Base-by-base conservation (phyloP, 805 yeast genomes). In the Naumovozyma baii region DNA sequence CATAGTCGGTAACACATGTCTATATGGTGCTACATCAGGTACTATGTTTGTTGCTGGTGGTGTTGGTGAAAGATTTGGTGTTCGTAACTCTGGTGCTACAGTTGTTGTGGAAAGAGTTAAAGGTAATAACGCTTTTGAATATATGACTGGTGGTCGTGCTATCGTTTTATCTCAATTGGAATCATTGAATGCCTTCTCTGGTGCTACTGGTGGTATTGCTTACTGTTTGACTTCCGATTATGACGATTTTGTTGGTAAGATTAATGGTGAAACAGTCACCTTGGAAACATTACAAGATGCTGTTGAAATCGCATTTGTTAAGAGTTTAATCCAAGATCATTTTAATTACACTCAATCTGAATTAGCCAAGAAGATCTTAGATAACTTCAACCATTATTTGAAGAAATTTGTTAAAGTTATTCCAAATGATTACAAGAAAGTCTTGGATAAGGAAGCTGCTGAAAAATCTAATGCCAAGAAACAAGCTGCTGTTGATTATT, bases 181-280 rank as follows among this genome's bases (percentile, higher is more conserved):
- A 43, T 78, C 96, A 47, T 81, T 87, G 61, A 96, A 84, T 45
- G 72, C 72, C 3, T 67, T 79, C 44, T 95, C 98, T 41, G 98
- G 98, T 71, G 92, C 92, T 83, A 88, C 96, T 53, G 98, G 98
- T 67, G 98, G 98, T 77, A 90, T 92, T 63, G 94, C 96, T 13
- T 90, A 90, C 59, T 96, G 94, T 44, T 72, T 90, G 53, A 95
- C 88, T 54, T 83, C 90, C 70, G 96, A 92, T 38, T 60, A 58
- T 46, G 95, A 88, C 59, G 96, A 87, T 59, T 88, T 90, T 56
- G 70, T 70, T 45, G 76, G 78, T 46, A 80, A 80, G 64, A 86
- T 85, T 50, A 90, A 90, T 67, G 59, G 64, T 33, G 90, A 81
- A 50, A 78, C 85, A 50, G 90, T 92, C 49, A 96, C 83, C 54